Percentiles rank a stretch among this genome's conserved stretches.
phyloP scores from a whole-genome alignment of 805 yeast genomes.

The Wickerhamomyces chambardii region DNA sequence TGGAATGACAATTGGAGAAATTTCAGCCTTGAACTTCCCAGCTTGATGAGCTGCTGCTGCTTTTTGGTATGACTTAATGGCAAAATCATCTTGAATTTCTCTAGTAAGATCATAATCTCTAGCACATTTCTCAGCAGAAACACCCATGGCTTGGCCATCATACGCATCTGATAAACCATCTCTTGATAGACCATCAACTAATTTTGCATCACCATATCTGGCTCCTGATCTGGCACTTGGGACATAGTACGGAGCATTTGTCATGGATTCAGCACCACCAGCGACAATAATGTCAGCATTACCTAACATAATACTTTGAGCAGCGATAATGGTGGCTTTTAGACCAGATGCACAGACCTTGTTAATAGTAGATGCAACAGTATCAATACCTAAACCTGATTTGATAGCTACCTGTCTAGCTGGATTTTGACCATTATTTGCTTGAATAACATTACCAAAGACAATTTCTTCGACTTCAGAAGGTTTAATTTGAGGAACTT shows the following conservation, averaged over 20 bases:
- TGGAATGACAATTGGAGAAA: constrained; percentile 81
- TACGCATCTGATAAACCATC: constrained; percentile 95
- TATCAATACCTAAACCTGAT: constrained; percentile 75
- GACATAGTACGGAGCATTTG: constrained; percentile 88
- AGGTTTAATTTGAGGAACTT: constrained; percentile 75
- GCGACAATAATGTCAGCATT: constrained; percentile 88
- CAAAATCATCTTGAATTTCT: constrained; percentile 85
- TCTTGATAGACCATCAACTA: constrained; percentile 84
- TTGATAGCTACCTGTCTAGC: constrained; percentile 95
- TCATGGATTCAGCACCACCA: constrained; percentile 98
- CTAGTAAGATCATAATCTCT: constrained; percentile 68
- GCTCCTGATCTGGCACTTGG: constrained; percentile 83
- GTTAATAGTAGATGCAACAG: constrained; percentile 86
- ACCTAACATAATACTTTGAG: constrained; percentile 85
- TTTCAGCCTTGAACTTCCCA: constrained; percentile 79
- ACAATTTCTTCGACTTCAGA: constrained; percentile 79
- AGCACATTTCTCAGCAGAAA: constrained; percentile 96
- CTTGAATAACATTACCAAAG: constrained; percentile 89
- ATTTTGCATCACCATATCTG: constrained; percentile 72
- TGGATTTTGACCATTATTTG: constrained; percentile 94
- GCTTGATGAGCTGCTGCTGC: constrained; percentile 73
- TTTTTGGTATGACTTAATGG: constrained; percentile 75
- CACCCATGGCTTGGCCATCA: constrained; percentile 87
- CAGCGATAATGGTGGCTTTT: constrained; percentile 85
- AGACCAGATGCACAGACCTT: constrained; percentile 97